Conservation (phyloP, 805 yeast species). For the Spathaspora girioi region DNA sequence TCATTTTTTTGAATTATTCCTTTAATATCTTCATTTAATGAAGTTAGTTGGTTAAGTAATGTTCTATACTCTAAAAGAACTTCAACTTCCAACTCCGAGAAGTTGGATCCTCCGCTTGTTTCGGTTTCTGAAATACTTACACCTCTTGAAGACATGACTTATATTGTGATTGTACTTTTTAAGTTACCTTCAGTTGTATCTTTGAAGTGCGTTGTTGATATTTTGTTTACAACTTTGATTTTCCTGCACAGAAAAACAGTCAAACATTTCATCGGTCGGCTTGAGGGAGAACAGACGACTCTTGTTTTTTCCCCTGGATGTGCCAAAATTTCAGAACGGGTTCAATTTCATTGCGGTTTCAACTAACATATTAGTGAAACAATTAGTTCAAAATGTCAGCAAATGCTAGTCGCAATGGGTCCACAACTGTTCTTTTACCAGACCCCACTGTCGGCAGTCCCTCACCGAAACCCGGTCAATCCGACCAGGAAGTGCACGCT, state of each 20-base stretch:
- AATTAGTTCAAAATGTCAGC: neutral
- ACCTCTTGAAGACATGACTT: neutral
- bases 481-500: neutral
- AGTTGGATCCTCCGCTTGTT: neutral
- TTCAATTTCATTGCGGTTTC: neutral
- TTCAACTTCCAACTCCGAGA: neutral
- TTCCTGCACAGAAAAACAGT: neutral
- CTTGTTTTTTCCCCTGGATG: neutral
- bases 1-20: neutral
- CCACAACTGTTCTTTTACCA: neutral
- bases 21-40: neutral
- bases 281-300: too few relatives aligned
- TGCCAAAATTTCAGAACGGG: neutral
- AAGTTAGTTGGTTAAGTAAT: slow-evolving; percentile 2
- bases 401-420: neutral
- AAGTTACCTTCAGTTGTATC: too few relatives aligned
- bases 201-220: neutral
- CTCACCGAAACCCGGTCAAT: neutral
- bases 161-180: neutral
- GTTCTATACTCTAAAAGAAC: slow-evolving; percentile 4
- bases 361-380: too few relatives aligned
- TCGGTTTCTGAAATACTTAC: neutral
- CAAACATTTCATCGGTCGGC: neutral
- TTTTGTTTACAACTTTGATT: neutral
- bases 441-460: neutral